These are phyloP conservation scores for Sporothrix pallida DNA, from an alignment of 2,329 filamentous ascomycete genomes.

Conservation along the genomic window DNA sequence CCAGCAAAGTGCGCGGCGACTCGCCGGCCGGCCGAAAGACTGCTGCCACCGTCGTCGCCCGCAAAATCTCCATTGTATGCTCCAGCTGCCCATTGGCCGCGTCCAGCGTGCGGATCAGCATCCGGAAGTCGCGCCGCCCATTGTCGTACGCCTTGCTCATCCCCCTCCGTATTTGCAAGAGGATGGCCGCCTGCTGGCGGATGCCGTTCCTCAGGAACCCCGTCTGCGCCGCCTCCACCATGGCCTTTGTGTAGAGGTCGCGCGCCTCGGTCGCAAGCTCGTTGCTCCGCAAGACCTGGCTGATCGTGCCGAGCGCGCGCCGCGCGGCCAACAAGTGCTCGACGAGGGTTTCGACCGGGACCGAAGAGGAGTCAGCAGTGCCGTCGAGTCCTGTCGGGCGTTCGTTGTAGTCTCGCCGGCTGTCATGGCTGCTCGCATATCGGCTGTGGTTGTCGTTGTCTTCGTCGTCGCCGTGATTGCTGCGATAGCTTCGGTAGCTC, in stretches of 20 bases:
- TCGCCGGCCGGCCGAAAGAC: conserved; percentile 65
- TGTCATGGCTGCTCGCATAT: conserved; percentile 20
- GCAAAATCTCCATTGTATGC: conserved; percentile 68
- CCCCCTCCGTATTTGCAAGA: conserved; percentile 57
- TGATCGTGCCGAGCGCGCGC: conserved; percentile 82
- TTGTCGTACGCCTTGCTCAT: conserved; percentile 63
- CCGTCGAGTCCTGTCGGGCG: background rate
- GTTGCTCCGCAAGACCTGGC: conserved; percentile 82
- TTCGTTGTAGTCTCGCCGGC: background rate
- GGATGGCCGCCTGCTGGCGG: conserved; percentile 58
- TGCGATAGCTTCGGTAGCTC: background rate
- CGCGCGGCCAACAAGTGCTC: conserved; percentile 86
- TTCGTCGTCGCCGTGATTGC: background rate
- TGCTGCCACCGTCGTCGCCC: conserved; percentile 67
- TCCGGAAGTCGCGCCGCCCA: conserved; percentile 65
- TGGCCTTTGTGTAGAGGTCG: conserved; percentile 76
- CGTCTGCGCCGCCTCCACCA: conserved; percentile 72
- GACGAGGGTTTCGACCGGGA: conserved; percentile 77
- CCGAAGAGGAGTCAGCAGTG: conserved; percentile 26
- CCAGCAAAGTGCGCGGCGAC: conserved; percentile 67
- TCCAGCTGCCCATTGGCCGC: conserved; percentile 68
- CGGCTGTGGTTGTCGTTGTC: conserved; percentile 15
- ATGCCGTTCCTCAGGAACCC: conserved; percentile 70
- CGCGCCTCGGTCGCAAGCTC: conserved; percentile 81
- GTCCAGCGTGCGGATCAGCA: conserved; percentile 69